A percentile compares a stretch with the other conserved stretches of the same genome.
phyloP scores from a whole-genome alignment of 2,329 filamentous ascomycete genomes.

The Colletotrichum sp. region DNA sequence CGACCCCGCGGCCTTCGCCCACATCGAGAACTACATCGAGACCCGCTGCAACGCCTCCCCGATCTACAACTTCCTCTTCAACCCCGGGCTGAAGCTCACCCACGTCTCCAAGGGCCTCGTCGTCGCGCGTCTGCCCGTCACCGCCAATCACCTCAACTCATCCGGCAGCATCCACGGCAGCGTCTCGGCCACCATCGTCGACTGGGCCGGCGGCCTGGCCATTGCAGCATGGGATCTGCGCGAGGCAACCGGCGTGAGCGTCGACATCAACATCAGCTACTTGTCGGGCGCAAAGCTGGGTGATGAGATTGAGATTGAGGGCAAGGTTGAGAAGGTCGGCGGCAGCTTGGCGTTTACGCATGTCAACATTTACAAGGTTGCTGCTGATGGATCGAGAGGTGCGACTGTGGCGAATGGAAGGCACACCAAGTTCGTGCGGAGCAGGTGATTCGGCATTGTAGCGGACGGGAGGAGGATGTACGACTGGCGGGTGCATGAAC shows the following conservation, averaged over 20 bases:
- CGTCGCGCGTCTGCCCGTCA: conserved; percentile 22
- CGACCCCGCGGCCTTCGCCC: conserved; percentile 23
- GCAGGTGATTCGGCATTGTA: neutral
- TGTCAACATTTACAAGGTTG: conserved; percentile 22
- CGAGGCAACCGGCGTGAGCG: conserved; percentile 70
- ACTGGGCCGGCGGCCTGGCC: conserved; percentile 76
- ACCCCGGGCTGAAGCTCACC: conserved; percentile 20
- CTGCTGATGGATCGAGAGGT: conserved; percentile 12
- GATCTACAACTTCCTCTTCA: conserved; percentile 27
- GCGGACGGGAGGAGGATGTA: neutral
- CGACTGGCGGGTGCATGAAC: no score
- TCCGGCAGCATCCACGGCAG: conserved; percentile 71
- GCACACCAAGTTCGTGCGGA: conserved; percentile 24
- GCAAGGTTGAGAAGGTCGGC: conserved; percentile 69
- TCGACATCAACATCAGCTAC: conserved; percentile 79
- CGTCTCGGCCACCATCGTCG: conserved; percentile 73
- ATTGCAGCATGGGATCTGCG: conserved; percentile 70
- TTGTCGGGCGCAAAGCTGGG: conserved; percentile 66
- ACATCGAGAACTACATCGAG: conserved; percentile 24
- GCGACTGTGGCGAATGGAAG: conserved; percentile 16
- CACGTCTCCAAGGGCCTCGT: conserved; percentile 26
- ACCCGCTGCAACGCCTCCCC: conserved; percentile 26
- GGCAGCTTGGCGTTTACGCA: conserved; percentile 65
- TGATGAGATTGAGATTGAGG: conserved; percentile 73
- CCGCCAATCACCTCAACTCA: conserved; percentile 25